These are phyloP conservation scores for Ceratocystis lukuohia DNA, from an alignment of 2,329 filamentous ascomycete genomes.

Conservation along the genomic window DNA sequence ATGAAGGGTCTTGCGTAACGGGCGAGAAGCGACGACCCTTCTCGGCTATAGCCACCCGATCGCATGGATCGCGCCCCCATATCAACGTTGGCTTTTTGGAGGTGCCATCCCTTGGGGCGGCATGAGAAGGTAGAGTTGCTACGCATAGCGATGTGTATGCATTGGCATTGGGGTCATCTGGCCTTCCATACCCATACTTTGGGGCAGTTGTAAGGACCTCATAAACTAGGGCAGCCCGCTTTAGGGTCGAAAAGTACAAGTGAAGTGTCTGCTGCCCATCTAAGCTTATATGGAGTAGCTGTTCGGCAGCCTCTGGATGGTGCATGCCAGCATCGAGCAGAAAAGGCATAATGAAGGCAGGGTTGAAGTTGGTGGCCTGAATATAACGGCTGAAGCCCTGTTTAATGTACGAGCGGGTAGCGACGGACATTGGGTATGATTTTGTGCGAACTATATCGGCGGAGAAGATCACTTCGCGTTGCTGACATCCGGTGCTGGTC, in stretches of 20 bases:
- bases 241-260: constrained; percentile 6
- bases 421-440: constrained; percentile 15
- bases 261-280: constrained; percentile 2
- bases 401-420: constrained; percentile 13
- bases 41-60: constrained; percentile 1
- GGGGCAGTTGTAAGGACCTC: not conserved
- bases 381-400: constrained; percentile 16
- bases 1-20: not conserved
- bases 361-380: constrained; percentile 9
- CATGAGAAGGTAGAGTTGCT: not conserved
- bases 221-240: not conserved
- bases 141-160: not conserved
- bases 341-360: constrained; percentile 11
- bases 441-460: not conserved
- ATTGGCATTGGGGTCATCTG: not conserved
- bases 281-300: constrained; percentile 11
- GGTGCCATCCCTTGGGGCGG: not conserved
- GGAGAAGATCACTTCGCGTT: not conserved
- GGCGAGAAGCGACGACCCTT: not conserved
- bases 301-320: not conserved
- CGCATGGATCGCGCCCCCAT: constrained; percentile 13
- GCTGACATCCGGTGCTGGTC: not conserved
- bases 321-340: constrained; percentile 2
- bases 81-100: not conserved
- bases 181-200: constrained; percentile 1